These are phyloP conservation scores for Fraxinus latifolia DNA, from an alignment of 305 asterid species.

Conservation along the genomic window DNA sequence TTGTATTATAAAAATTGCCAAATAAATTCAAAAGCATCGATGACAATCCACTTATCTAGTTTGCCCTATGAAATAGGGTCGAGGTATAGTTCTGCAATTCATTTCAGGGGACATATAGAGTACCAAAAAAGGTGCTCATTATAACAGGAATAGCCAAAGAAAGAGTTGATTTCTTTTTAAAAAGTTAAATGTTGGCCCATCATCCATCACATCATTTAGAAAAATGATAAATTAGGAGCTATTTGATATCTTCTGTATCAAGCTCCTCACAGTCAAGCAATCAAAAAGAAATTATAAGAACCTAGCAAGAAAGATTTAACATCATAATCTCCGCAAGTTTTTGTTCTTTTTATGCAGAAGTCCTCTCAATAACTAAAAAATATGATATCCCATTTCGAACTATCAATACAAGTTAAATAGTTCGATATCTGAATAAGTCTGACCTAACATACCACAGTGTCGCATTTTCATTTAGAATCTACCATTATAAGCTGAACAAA, in stretches of 20 bases:
- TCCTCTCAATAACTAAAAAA: background rate
- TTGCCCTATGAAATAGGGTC: background rate
- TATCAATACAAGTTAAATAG: background rate
- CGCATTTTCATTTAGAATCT: background rate
- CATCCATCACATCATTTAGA: background rate
- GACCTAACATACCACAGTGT: background rate
- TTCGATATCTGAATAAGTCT: background rate
- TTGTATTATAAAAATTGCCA: background rate
- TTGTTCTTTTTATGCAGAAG: background rate
- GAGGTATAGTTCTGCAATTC: background rate
- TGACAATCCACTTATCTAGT: background rate
- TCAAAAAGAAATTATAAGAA: background rate
- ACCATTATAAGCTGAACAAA: background rate
- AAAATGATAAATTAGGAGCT: background rate
- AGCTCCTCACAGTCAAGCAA: background rate
- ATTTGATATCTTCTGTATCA: background rate
- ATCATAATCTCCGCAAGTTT: background rate
- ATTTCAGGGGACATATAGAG: background rate
- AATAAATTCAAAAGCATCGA: background rate
- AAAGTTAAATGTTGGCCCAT: background rate
- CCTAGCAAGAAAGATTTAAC: background rate
- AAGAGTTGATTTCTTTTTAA: background rate
- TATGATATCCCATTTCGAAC: background rate
- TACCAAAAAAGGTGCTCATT: background rate
- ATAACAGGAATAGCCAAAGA: background rate